Evolutionary conservation across 2,329 filamentous ascomycete genomes (phyloP), one percentile per base, ranked within the genome.

Genomic region (Parafenestella ontariensis): DNA sequence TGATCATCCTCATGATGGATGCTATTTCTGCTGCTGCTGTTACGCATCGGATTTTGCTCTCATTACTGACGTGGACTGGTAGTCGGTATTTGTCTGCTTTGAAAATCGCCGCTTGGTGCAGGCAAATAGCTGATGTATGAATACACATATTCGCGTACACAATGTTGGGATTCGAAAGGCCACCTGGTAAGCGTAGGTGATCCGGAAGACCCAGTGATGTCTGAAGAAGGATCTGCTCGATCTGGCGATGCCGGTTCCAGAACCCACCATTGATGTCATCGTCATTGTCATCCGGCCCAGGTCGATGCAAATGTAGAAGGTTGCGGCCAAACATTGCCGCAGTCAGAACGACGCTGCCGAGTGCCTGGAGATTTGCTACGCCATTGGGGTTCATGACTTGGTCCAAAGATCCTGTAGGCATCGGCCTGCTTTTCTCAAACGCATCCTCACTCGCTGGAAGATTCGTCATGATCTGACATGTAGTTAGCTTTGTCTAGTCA

Each of bases 21-120:
- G 93, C 90, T 70, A 97, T 96, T 72, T 97, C 93, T 52, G 93
- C 92, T 24, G 95, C 95, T 11, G 94, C 92, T 20, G 92, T 92
- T 54, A 98, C 92, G 68, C 95, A 98, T 57, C 95, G 86, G 13
- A 95, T 86, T 75, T 96, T 97, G 75, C 93, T 96, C 72, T 98
- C 94, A 1, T 90, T 87, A 59, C 90, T 88, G 42, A 97, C 88
- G 17, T 89, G 88, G 1, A 84, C 80, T 0, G 91, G 88, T 56
- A 97, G 79, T 48, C 87, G 85, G 75, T 96, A 89, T 77, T 92
- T 95, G 68, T 98, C 94, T 0, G 93, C 92, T 73, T 97, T 98
- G 83, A 94, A 97, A 18, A 99, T 98, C 23, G 95, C 95, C 2
- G 94, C 95, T 78, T 99, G 95, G 70, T 99, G 95, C n/a, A 99